phyloP scores from a whole-genome alignment of 495 filamentous ascomycete genomes.

The Emericellopsis terricola region DNA sequence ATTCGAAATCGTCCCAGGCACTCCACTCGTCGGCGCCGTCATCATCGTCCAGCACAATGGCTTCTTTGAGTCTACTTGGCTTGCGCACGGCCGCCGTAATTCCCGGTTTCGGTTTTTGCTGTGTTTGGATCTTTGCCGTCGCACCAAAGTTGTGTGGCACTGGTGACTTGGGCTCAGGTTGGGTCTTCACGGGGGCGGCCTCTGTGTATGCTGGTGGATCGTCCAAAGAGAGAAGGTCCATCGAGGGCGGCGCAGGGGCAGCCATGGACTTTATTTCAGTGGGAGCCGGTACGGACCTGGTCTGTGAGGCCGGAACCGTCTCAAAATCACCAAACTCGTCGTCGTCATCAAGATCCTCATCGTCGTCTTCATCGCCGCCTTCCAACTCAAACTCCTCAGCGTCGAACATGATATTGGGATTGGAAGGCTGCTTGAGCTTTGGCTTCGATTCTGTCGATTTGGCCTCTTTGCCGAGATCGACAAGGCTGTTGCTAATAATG shows the following conservation, averaged over 20 bases:
- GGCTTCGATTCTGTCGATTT: conserved; percentile 2
- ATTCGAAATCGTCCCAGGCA: conserved; percentile 33
- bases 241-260: not conserved
- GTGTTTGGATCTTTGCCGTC: not conserved
- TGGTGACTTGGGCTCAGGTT: conserved; percentile 12
- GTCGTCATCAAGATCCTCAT: conserved; percentile 10
- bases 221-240: conserved; percentile 9
- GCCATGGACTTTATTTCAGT: conserved; percentile 2
- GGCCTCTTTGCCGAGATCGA: conserved; percentile 13
- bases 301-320: conserved; percentile 9
- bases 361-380: conserved; percentile 6
- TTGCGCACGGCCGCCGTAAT: not conserved
- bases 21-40: conserved; percentile 48
- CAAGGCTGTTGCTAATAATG: conserved; percentile 23
- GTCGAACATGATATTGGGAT: conserved; percentile 30
- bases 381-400: conserved; percentile 25
- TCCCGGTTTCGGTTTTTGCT: not conserved
- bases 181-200: conserved; percentile 5
- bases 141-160: conserved; percentile 6
- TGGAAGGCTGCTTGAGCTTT: conserved; percentile 7
- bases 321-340: conserved; percentile 35
- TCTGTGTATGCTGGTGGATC: not conserved
- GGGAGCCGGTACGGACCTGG: not conserved
- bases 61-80: conserved; percentile 12
- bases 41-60: conserved; percentile 8